Evolutionary conservation across 2,329 filamentous ascomycete genomes (phyloP).

Genomic region (Penicillium sclerotigenum): DNA sequence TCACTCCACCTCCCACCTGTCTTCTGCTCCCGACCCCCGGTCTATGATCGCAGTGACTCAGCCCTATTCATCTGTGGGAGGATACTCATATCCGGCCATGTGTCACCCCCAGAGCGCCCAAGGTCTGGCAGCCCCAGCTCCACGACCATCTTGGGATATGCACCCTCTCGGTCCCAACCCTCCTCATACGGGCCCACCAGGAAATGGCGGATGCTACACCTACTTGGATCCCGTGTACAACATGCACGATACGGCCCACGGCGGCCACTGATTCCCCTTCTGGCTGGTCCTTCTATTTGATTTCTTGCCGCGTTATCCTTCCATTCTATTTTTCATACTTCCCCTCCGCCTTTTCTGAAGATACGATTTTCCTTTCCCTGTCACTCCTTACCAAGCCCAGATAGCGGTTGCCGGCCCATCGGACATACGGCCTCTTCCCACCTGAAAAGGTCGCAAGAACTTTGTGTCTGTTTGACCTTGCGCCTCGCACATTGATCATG

Average conservation of each 20-base stretch:
- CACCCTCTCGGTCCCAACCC: slow-evolving; percentile 29
- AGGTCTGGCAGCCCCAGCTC: slow-evolving; percentile 31
- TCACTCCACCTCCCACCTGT: slow-evolving; percentile 24
- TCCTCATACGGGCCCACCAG: slow-evolving; percentile 28
- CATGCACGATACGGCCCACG: slow-evolving; percentile 28
- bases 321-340: slow-evolving; percentile 24
- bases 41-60: slow-evolving; percentile 31
- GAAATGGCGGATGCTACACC: slow-evolving; percentile 27
- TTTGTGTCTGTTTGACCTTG: slow-evolving; percentile 2
- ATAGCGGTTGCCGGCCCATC: neutral
- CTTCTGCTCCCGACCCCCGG: slow-evolving; percentile 41
- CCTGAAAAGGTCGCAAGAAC: slow-evolving; percentile 19
- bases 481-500: slow-evolving; percentile 17
- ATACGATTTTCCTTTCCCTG: slow-evolving; percentile 24
- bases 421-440: slow-evolving; percentile 12
- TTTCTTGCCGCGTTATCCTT: slow-evolving; percentile 10
- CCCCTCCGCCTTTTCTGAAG: slow-evolving; percentile 21
- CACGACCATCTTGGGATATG: slow-evolving; percentile 40
- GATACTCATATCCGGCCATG: slow-evolving; percentile 34
- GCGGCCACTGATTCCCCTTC: slow-evolving; percentile 20
- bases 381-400: slow-evolving; percentile 31
- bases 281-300: neutral
- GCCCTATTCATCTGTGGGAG: slow-evolving; percentile 31
- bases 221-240: slow-evolving; percentile 38
- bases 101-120: slow-evolving; percentile 31